These are phyloP conservation scores for Kuraishia floccosa DNA, from an alignment of 805 yeast species.

Conservation along the genomic window DNA sequence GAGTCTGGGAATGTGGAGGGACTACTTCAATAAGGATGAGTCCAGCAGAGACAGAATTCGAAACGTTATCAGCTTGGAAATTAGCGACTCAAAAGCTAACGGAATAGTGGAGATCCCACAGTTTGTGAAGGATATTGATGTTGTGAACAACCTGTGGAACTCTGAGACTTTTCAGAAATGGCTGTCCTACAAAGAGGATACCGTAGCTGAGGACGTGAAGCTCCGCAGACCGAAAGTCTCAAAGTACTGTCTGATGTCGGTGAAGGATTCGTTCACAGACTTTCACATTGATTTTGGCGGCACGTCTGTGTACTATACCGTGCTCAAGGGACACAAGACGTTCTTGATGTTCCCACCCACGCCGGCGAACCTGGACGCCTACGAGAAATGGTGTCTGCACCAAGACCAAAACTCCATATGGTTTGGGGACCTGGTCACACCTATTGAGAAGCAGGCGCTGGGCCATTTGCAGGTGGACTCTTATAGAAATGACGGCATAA, in stretches of 20 bases:
- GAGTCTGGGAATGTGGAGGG: slow-evolving; percentile 64
- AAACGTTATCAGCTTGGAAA: slow-evolving; percentile 76
- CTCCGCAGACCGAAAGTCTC: slow-evolving; percentile 45
- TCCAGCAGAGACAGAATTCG: slow-evolving; percentile 50
- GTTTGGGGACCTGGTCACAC: slow-evolving; percentile 40
- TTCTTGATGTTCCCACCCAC: slow-evolving; percentile 80
- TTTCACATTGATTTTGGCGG: slow-evolving; percentile 92
- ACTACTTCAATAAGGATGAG: slow-evolving; percentile 42
- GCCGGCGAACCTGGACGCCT: slow-evolving; percentile 41
- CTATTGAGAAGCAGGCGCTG: slow-evolving; percentile 10
- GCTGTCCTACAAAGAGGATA: slow-evolving; percentile 8
- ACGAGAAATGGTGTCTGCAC: slow-evolving; percentile 63
- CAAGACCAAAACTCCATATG: slow-evolving; percentile 52
- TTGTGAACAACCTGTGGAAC: slow-evolving; percentile 59
- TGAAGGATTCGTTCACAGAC: slow-evolving; percentile 70
- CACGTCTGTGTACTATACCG: slow-evolving; percentile 81
- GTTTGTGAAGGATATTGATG: slow-evolving; percentile 53
- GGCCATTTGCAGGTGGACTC: slow-evolving; percentile 16
- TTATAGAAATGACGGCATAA: slow-evolving; percentile 20
- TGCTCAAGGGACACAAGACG: slow-evolving; percentile 62
- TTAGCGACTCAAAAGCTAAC: slow-evolving; percentile 46
- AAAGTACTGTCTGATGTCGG: slow-evolving; percentile 80
- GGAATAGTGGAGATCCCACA: slow-evolving; percentile 45
- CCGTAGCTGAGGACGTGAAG: slow-evolving; percentile 3
- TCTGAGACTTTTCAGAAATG: slow-evolving; percentile 1